A percentile compares a stretch with the other conserved stretches of the same genome.
These are phyloP conservation scores for Globisporangium alternatum DNA, from an alignment of 352 stramenopile species.

Conservation along the genomic window DNA sequence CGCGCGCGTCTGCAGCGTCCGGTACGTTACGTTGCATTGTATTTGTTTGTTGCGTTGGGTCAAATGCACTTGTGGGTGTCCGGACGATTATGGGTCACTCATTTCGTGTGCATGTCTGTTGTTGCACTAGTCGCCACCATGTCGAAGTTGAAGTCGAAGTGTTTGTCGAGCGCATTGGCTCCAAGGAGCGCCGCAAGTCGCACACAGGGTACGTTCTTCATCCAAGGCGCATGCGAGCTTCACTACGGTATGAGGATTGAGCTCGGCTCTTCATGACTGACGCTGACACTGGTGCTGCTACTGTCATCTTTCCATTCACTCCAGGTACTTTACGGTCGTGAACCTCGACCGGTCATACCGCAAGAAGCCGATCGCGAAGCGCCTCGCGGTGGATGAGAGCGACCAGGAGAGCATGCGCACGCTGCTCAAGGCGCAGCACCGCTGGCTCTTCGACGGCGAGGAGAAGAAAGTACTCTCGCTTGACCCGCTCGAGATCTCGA, in stretches of 20 bases:
- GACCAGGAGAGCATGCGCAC: conserved; percentile 27
- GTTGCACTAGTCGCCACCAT: conserved; percentile 20
- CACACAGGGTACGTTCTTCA: conserved; percentile 20
- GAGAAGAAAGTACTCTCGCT: conserved; percentile 24
- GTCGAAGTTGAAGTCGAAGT: conserved; percentile 31
- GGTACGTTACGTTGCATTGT: conserved; percentile 12
- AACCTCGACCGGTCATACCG: conserved; percentile 26
- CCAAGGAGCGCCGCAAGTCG: conserved; percentile 25
- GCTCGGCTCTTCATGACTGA: background rate
- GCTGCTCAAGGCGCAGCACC: conserved; percentile 23
- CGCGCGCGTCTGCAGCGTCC: conserved; percentile 24
- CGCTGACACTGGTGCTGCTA: background rate
- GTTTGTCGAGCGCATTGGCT: conserved; percentile 25
- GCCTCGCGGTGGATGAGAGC: conserved; percentile 20
- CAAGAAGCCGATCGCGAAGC: conserved; percentile 25
- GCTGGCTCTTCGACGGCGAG: conserved; percentile 25
- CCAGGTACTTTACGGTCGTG: conserved; percentile 26
- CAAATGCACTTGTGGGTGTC: background rate
- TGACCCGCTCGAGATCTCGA: conserved; percentile 21
- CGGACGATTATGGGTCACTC: background rate
- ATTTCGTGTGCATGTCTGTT: background rate
- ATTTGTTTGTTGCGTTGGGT: background rate
- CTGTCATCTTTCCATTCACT: background rate
- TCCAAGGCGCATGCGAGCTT: background rate
- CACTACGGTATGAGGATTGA: background rate